A percentile compares a stretch with the other conserved stretches of the same genome.
Conservation (phyloP, 192 early-diverging fungal genomes). For the Chytriomyces hyalinus region DNA sequence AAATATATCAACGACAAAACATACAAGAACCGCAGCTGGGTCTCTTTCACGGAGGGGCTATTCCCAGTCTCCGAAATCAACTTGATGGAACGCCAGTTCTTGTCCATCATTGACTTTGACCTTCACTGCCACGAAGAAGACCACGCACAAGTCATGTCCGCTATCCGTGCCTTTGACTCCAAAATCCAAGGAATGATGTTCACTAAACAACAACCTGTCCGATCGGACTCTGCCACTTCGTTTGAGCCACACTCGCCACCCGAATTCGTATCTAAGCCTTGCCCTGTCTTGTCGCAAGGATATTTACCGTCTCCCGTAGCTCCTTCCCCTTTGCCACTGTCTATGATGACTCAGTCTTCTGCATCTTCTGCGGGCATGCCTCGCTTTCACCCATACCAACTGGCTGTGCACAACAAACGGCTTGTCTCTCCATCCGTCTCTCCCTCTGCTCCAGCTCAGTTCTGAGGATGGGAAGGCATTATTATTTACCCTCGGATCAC, state of each 20-base stretch:
- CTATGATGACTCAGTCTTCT: neutral
- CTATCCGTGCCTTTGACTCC: neutral
- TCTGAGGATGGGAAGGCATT: neutral
- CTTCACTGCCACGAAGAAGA: neutral
- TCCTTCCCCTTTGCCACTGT: neutral
- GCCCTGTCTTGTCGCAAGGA: neutral
- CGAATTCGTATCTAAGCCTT: neutral
- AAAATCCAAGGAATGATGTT: neutral
- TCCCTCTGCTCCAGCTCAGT: neutral
- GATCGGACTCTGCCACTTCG: neutral
- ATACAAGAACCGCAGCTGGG: conserved; percentile 22
- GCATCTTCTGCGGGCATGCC: neutral
- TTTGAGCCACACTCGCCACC: neutral
- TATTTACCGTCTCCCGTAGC: neutral
- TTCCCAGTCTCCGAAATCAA: conserved; percentile 28
- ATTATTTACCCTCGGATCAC: neutral
- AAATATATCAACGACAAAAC: conserved; percentile 27
- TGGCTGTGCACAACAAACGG: neutral
- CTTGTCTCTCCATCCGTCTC: neutral
- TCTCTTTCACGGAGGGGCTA: conserved; percentile 18
- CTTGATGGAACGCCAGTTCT: conserved; percentile 28
- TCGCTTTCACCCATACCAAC: neutral
- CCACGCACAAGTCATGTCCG: neutral
- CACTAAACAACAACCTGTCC: neutral
- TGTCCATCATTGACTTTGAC: conserved; percentile 20